Conservation (phyloP, 768 basidiomycete genomes). For the Mycena indigotica region DNA sequence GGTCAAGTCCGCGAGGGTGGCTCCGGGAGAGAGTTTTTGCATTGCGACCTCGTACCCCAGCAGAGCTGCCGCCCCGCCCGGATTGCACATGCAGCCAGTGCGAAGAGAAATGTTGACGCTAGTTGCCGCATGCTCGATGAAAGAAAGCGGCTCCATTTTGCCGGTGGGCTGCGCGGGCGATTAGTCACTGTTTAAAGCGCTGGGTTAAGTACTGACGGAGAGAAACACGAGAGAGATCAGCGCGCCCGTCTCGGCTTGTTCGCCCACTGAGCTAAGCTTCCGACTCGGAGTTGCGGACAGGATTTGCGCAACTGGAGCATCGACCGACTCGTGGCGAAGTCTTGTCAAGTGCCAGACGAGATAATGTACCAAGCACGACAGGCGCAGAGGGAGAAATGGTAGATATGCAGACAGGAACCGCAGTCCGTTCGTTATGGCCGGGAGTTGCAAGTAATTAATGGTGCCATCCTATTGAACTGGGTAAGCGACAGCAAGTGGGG, state of each 20-base stretch:
- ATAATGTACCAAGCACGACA: constrained; percentile 68
- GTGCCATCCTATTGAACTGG: constrained; percentile 91
- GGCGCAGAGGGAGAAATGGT: constrained; percentile 75
- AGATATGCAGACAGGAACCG: constrained; percentile 77
- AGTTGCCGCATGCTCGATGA: constrained; percentile 71
- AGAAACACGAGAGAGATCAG: constrained; percentile 65
- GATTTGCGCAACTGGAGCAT: constrained; percentile 64
- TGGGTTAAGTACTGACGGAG: constrained; percentile 51
- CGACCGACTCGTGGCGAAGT: constrained; percentile 63
- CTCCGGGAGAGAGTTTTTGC: constrained; percentile 58
- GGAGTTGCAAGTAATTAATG: constrained; percentile 76
- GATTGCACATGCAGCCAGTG: constrained; percentile 88
- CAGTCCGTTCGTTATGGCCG: constrained; percentile 78
- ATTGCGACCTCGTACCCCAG: constrained; percentile 69
- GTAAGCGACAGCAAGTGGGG: too few relatives aligned
- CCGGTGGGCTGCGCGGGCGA: constrained; percentile 73
- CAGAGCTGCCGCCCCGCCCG: constrained; percentile 76
- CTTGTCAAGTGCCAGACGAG: constrained; percentile 57
- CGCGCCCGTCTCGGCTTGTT: constrained; percentile 67
- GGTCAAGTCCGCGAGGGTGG: constrained; percentile 66
- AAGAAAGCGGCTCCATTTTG: constrained; percentile 68
- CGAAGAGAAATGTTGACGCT: constrained; percentile 70
- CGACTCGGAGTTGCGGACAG: constrained; percentile 63
- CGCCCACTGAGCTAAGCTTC: constrained; percentile 58
- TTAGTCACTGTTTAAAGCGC: too few relatives aligned